phyloP scores from a whole-genome alignment of 2,329 filamentous ascomycete genomes.

The Colletotrichum sp. region DNA sequence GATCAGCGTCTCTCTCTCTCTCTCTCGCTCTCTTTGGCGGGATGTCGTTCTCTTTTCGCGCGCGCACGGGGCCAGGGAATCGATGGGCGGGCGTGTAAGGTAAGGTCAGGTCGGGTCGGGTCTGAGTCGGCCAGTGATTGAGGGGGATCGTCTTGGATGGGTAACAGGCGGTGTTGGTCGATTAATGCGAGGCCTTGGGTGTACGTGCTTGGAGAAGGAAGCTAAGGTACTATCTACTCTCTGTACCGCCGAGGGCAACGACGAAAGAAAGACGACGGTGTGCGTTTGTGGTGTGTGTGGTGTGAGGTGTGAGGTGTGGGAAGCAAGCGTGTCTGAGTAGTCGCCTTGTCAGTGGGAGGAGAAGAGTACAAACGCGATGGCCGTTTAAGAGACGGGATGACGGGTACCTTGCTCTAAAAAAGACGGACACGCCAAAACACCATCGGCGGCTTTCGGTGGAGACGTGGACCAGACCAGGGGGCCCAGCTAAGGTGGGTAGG shows the following conservation, averaged over 20 bases:
- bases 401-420: slow-evolving; percentile 10
- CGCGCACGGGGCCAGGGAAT: not conserved
- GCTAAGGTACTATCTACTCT: not conserved
- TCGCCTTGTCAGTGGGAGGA: not conserved
- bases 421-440: not conserved
- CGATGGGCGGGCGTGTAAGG: not conserved
- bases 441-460: not conserved
- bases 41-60: not conserved
- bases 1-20: not conserved
- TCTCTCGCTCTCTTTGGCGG: not conserved
- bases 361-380: not conserved
- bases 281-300: not conserved
- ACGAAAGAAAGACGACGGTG: not conserved
- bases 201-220: not conserved
- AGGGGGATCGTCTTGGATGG: not conserved
- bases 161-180: slow-evolving; percentile 8
- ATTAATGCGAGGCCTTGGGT: not conserved
- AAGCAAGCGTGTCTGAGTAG: not conserved
- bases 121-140: not conserved
- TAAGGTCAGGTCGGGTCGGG: not conserved
- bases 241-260: not conserved
- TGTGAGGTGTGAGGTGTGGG: not conserved
- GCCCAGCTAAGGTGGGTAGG: not conserved
- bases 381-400: not conserved
- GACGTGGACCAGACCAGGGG: not conserved